Percentiles rank a stretch among this genome's conserved stretches.
phyloP scores from a whole-genome alignment of 1,284 basidiomycete species.

The Psilocybe mexicana region DNA sequence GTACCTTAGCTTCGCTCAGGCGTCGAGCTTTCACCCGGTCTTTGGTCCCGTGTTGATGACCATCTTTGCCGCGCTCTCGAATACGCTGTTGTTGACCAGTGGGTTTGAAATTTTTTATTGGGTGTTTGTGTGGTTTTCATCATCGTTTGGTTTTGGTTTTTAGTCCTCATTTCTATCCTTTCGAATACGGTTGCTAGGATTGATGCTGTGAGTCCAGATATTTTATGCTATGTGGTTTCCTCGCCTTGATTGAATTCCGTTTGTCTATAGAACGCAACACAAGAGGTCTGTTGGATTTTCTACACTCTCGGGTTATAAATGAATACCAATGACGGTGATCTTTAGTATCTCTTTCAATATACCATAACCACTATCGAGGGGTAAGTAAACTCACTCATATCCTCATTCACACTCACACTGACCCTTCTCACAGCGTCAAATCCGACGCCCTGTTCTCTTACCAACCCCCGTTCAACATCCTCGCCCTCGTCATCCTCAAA shows the following conservation, averaged over 20 bases:
- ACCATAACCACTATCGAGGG: constrained; percentile 89
- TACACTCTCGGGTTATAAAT: too few species aligned
- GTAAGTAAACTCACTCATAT: constrained; percentile 36
- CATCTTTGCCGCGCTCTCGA: constrained; percentile 79
- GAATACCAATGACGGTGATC: neutral
- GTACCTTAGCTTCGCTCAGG: constrained; percentile 67
- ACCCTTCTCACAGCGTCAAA: constrained; percentile 59
- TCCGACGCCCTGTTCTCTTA: constrained; percentile 90
- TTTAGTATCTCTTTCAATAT: constrained; percentile 83
- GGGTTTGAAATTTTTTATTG: constrained; percentile 28
- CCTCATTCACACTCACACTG: neutral
- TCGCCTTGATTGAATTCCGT: neutral
- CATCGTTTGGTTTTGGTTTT: neutral
- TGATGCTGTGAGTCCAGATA: constrained; percentile 58
- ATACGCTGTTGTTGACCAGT: constrained; percentile 82
- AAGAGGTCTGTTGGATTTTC: constrained; percentile 56
- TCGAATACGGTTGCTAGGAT: constrained; percentile 85
- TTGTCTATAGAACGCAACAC: constrained; percentile 66
- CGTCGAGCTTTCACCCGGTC: constrained; percentile 78
- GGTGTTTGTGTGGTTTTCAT: neutral
- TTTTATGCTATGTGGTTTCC: neutral
- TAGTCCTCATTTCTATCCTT: constrained; percentile 83
- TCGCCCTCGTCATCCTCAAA: constrained; percentile 77
- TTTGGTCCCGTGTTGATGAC: constrained; percentile 88
- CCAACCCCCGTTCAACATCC: constrained; percentile 82